Evolutionary conservation across 129 eudicot genomes (phyloP), one percentile per base, ranked within the genome.

Genomic region (Dittrichia graveolens): DNA sequence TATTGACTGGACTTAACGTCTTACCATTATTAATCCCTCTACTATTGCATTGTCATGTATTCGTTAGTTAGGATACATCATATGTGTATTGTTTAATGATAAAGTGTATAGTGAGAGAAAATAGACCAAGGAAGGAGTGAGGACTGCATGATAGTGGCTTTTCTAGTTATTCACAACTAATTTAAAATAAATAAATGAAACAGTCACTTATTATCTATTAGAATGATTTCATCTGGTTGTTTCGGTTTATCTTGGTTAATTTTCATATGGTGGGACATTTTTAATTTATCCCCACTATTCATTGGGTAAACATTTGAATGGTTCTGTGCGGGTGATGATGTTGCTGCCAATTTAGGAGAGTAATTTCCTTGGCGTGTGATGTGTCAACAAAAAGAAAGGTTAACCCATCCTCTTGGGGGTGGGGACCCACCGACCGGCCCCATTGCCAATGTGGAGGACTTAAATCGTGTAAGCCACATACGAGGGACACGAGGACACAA

Each of bases 121-220:
- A 38, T 61, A 62, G 31, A 47, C 71, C 14, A 61, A 72, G 65
- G 55, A 54, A 71, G 76, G 77, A 47, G 77, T 7, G 70, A 73
- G 61, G 67, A 61, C 47, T 69, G 49, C n/a, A n/a, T 46, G 69
- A 6, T 16, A 14, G 18, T 61, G 13, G 46, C 38, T 38, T 73
- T 48, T 34, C 16, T 61, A 47, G 49, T 73, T 59, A 45, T 48
- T 61, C 18, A 73, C 70, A 5, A 18, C 60, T 14, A 48, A 45
- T 49, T 59, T 5, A n/a, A 14, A 48, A 24, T 0, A 0, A 24
- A 2, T 24, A 24, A 24, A 48, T 49, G 62, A 56, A 74, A 40
- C 14, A 44, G 14, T 15, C 19, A 10, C 7, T 4, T 74, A 38
- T 61, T 12, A 16, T 63, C 6, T 38, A 7, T 24, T 16, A 31